These are phyloP conservation scores for Aspergillus sp. DNA, from an alignment of 2,329 filamentous ascomycete species.

Conservation along the genomic window DNA sequence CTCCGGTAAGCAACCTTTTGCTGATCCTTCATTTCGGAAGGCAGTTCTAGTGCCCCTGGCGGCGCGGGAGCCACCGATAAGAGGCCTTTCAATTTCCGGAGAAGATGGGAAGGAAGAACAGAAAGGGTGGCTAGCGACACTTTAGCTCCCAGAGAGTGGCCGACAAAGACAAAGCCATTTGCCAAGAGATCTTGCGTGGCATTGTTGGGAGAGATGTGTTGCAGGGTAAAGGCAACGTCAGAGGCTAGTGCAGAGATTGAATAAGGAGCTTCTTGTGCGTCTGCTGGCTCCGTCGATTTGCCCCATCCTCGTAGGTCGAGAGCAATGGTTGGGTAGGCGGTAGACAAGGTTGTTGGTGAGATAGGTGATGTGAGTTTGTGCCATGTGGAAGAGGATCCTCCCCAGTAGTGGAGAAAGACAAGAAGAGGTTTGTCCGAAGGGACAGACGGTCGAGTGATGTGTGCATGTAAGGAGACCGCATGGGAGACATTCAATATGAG, in stretches of 20 bases:
- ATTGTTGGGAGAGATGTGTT: conserved; percentile 9
- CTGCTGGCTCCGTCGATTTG: conserved; percentile 29
- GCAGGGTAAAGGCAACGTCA: conserved; percentile 16
- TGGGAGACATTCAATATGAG: background rate
- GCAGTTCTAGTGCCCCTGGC: conserved; percentile 30
- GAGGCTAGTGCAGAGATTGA: conserved; percentile 21
- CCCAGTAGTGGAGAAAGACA: conserved; percentile 43
- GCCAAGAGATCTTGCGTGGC: conserved; percentile 24
- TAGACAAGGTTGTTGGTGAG: conserved; percentile 16
- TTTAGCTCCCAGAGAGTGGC: conserved; percentile 45
- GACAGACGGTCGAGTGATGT: conserved; percentile 6
- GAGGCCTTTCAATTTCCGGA: conserved; percentile 26
- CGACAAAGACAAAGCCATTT: conserved; percentile 32
- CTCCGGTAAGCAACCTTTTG: conserved; percentile 35
- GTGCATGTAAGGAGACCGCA: conserved; percentile 12
- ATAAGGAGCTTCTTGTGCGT: conserved; percentile 22
- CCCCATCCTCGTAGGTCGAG: conserved; percentile 42
- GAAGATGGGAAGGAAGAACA: background rate
- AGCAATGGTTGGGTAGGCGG: conserved; percentile 23
- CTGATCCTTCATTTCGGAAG: conserved; percentile 34
- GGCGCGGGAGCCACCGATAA: conserved; percentile 38
- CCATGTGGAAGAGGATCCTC: conserved; percentile 37
- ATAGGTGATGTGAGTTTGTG: conserved; percentile 22
- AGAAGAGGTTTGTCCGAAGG: conserved; percentile 18
- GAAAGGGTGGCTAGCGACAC: conserved; percentile 27